Conservation (phyloP, 768 basidiomycete genomes). For the Psilocybe sp. region DNA sequence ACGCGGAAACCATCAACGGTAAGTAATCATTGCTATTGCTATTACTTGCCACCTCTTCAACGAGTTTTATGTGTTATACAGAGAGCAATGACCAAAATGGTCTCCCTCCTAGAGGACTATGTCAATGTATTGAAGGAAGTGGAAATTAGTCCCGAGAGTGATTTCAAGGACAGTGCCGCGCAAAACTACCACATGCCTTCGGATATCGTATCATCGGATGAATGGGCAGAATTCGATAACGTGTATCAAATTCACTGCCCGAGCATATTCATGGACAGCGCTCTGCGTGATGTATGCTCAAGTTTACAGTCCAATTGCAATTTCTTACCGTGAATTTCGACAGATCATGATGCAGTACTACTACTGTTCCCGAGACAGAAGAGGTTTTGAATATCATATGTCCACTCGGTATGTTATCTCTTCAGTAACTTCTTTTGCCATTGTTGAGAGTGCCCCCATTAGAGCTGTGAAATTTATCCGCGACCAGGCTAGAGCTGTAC, state of each 20-base stretch:
- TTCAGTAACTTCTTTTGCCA: conserved; percentile 1
- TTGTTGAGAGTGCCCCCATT: background rate
- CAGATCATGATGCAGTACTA: conserved; percentile 90
- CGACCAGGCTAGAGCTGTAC: conserved; percentile 65
- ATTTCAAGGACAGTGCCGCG: conserved; percentile 25
- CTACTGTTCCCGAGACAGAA: conserved; percentile 71
- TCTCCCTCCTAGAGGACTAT: conserved; percentile 60
- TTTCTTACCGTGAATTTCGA: conserved; percentile 12
- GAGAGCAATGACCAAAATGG: conserved; percentile 38
- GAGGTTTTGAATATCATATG: conserved; percentile 85
- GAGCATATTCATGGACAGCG: conserved; percentile 71
- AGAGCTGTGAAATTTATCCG: conserved; percentile 87
- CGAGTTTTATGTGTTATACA: conserved; percentile 7
- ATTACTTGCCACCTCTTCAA: background rate
- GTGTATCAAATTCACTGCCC: conserved; percentile 91
- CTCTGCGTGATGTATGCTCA: conserved; percentile 70
- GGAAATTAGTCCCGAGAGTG: conserved; percentile 25
- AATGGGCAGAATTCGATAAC: conserved; percentile 83
- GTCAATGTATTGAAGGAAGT: conserved; percentile 48
- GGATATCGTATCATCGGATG: conserved; percentile 62
- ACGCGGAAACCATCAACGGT: conserved; percentile 7
- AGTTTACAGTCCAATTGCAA: background rate
- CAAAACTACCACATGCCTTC: conserved; percentile 65
- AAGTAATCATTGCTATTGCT: background rate
- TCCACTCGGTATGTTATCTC: conserved; percentile 62